Conservation (phyloP, 2,329 filamentous ascomycete genomes). For the Fusarium paranaense region DNA sequence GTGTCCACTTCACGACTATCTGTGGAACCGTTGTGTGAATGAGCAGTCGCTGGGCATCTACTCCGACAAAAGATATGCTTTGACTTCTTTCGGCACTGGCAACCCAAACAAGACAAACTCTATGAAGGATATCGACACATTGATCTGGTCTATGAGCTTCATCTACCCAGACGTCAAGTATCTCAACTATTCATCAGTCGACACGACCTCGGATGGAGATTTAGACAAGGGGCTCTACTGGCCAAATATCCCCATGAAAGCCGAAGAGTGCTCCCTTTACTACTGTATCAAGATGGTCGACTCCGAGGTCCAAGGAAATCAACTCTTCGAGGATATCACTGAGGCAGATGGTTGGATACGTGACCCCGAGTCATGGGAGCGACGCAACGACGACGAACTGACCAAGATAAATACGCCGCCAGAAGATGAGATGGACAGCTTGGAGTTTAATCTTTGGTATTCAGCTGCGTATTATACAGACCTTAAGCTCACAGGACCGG, state of each 20-base stretch:
- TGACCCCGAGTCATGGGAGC: constrained; percentile 12
- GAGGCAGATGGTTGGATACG: not conserved
- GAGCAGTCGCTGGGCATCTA: not conserved
- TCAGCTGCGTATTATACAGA: not conserved
- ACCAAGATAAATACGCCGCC: not conserved
- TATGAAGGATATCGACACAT: constrained; percentile 24
- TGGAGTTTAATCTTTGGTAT: constrained; percentile 4
- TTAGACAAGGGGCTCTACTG: not conserved
- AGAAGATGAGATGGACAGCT: not conserved
- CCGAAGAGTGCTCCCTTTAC: constrained; percentile 17
- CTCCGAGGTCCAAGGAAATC: constrained; percentile 4
- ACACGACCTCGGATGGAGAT: not conserved
- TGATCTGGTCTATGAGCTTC: constrained; percentile 29
- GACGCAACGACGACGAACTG: not conserved
- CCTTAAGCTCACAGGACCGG: not conserved
- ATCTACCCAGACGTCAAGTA: constrained; percentile 12
- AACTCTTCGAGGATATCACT: not conserved
- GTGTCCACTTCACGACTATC: not conserved
- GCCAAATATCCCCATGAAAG: constrained; percentile 12
- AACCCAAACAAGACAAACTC: constrained; percentile 22
- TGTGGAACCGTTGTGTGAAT: not conserved
- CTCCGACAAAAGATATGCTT: constrained; percentile 1
- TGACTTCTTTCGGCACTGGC: constrained; percentile 24
- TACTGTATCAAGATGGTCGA: constrained; percentile 20
- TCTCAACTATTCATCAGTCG: not conserved